Base-by-base conservation (phyloP, 352 stramenopile species). In the Globisporangium carolinianum region DNA sequence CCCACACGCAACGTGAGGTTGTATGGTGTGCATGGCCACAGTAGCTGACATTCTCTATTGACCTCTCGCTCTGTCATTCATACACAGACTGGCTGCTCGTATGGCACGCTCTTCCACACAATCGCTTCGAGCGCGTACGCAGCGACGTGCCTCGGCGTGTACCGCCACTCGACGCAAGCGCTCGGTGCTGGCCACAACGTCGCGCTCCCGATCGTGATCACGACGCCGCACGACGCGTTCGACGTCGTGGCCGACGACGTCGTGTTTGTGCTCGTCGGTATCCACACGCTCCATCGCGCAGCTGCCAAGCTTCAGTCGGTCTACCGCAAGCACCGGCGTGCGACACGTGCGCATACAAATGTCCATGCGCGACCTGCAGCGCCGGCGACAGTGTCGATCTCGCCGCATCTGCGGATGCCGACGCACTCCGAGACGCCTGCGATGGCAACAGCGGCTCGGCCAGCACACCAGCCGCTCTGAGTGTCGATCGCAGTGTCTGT, bases 191-290 rank as follows among this genome's bases (percentile, higher is more conserved):
- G 66, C 12, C 56, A 72, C n/a, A 61, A 57, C 0, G 71, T 86
- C 1, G 68, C 89, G 52, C 55, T 94, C 11, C 85, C 79, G 4
- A 89, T 92, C 32, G 81, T 92, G 14, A 81, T 94, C 56, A 85
- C 83, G 36, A 87, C 80, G 0, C 85, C 82, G 6, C 75, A 79
- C 49, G 66, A 68, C 3, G 51, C 72, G 32, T 70, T 91, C 6
- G 24, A 78, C 12, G 78, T 94, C 41, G 53, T 75, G 4, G 67
- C 61, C 45, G 75, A 58, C 38, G 84, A 94, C 64, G 55, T 61
- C 5, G 35, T 94, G 4, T 89, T 86, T n/a, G 73, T 94, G 43
- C 65, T 94, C 24, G 75, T 90, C 37, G 84, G 84, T 48, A 69
- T 75, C 24, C 78, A 91, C 57, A 91, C 83, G 5, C 63, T 94